These are phyloP conservation scores for Chaetomiaceae sp. DNA, from an alignment of 2,329 filamentous ascomycete genomes.

Conservation along the genomic window DNA sequence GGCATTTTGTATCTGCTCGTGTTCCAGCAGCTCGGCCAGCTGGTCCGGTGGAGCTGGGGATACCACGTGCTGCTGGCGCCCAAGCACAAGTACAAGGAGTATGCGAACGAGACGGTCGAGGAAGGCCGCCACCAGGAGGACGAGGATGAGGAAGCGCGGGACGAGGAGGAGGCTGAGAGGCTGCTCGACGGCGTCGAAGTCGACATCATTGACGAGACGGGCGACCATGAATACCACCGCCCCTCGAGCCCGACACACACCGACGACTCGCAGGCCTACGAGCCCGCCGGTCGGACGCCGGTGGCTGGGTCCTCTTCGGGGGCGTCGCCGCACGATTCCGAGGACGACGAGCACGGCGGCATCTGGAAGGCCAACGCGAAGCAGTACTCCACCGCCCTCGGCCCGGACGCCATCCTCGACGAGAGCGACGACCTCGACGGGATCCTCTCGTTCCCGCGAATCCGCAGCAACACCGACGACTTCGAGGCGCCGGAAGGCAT, in stretches of 20 bases:
- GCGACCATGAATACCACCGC: slow-evolving; percentile 26
- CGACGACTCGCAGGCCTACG: slow-evolving; percentile 46
- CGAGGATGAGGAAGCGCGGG: slow-evolving; percentile 38
- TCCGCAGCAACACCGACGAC: slow-evolving; percentile 43
- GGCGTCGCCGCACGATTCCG: slow-evolving; percentile 46
- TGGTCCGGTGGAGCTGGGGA: slow-evolving; percentile 97
- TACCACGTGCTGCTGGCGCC: slow-evolving; percentile 93
- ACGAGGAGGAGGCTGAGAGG: slow-evolving; percentile 41
- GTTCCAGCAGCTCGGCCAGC: slow-evolving; percentile 94
- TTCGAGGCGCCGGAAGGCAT: slow-evolving; percentile 39
- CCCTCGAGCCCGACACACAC: slow-evolving; percentile 31
- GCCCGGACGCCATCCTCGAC: slow-evolving; percentile 1
- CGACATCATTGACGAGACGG: slow-evolving; percentile 39
- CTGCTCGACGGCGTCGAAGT: slow-evolving; percentile 45
- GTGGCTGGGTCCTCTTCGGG: slow-evolving; percentile 47
- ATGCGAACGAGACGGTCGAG: slow-evolving; percentile 50
- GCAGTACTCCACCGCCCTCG: slow-evolving; percentile 26
- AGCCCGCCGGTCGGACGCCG: slow-evolving; percentile 54
- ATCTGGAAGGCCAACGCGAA: slow-evolving; percentile 16
- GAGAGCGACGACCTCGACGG: slow-evolving; percentile 41
- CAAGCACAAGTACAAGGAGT: slow-evolving; percentile 66
- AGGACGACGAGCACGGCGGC: slow-evolving; percentile 40
- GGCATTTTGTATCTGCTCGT: slow-evolving; percentile 95
- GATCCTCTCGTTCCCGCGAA: slow-evolving; percentile 60
- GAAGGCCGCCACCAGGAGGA: slow-evolving; percentile 57